Base-by-base conservation (phyloP, 2,329 filamentous ascomycete species). In the Penicillium sp. region DNA sequence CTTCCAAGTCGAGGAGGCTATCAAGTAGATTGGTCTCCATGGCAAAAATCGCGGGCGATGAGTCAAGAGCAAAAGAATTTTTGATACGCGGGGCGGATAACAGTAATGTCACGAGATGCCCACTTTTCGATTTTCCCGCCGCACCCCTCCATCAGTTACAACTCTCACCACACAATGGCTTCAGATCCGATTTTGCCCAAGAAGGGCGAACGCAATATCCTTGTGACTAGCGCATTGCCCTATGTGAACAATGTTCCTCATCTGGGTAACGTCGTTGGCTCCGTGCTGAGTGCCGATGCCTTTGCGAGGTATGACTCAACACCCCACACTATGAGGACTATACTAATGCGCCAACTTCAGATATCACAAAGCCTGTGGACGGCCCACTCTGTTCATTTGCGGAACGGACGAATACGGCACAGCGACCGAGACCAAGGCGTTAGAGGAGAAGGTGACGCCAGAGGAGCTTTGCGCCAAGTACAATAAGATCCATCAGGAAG, bases 401-500 rank as follows among this genome's bases (percentile, higher is more conserved):
- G 91, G 91, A 52, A 89, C 86, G 47, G 93, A 96, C 76, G 90
- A 97, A 75, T 97, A 96, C 73, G 93, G 93, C 52, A 97, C 93
- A 12, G 92, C 93, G 21, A 96, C 92, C 29, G 93, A 96, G 75
- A 96, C 93, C 24, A 96, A 95, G 77, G 93, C 93, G 4, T 84
- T 96, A 38, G 90, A 95, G 71, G 90, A 94, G 70, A 87, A 87
- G 13, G 79, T 91, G 58, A 90, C 87, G 12, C 91, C 93, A 21
- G 81, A 88, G 65, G 83, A 92, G 68, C 84, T 97, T 12, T 96
- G 93, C 78, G 85, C 89, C 74, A 95, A 96, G 77, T 96, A 95
- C 79, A 89, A 95, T 76, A 85, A 85, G 65, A 85, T 95, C 53
- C 93, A 96, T 76, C 85, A 90, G 65, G 89, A 88, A 45, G 88